Evolutionary conservation across 73 alveolate species (phyloP).

Genomic region (Durusdinium trenchii): DNA sequence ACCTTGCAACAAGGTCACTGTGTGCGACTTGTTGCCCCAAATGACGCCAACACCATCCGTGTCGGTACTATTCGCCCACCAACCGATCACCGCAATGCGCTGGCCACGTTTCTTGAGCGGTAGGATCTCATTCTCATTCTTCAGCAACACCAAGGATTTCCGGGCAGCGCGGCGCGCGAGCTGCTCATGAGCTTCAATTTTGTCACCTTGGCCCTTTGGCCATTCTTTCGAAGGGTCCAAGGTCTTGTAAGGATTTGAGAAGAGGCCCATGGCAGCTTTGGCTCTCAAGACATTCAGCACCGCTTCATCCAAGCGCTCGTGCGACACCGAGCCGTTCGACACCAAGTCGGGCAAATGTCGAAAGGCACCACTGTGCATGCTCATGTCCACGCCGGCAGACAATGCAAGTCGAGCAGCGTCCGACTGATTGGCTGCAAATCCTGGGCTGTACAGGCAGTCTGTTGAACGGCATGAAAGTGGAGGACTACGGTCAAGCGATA

Average conservation of each 20-base stretch:
- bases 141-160: conserved; percentile 40
- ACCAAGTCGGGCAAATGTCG: conserved; percentile 15
- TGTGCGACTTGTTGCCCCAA: conserved; percentile 65
- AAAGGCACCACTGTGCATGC: conserved; percentile 59
- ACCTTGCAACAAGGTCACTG: conserved; percentile 49
- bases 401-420: conserved; percentile 62
- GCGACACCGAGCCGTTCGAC: neutral
- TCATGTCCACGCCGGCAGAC: conserved; percentile 71
- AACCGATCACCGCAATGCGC: conserved; percentile 36
- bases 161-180: conserved; percentile 41
- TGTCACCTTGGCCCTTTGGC: neutral
- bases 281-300: conserved; percentile 39
- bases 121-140: neutral
- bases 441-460: conserved; percentile 3
- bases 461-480: too few species aligned
- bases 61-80: conserved; percentile 48
- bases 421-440: conserved; percentile 15
- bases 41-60: conserved; percentile 35
- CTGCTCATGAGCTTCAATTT: conserved; percentile 42
- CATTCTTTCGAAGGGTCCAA: neutral
- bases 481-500: too few species aligned
- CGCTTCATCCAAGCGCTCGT: conserved; percentile 44
- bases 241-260: conserved; percentile 45
- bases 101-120: conserved; percentile 66
- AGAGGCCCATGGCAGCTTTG: conserved; percentile 48